Conservation (phyloP, 352 stramenopile genomes). For the Globisporangium splendens region DNA sequence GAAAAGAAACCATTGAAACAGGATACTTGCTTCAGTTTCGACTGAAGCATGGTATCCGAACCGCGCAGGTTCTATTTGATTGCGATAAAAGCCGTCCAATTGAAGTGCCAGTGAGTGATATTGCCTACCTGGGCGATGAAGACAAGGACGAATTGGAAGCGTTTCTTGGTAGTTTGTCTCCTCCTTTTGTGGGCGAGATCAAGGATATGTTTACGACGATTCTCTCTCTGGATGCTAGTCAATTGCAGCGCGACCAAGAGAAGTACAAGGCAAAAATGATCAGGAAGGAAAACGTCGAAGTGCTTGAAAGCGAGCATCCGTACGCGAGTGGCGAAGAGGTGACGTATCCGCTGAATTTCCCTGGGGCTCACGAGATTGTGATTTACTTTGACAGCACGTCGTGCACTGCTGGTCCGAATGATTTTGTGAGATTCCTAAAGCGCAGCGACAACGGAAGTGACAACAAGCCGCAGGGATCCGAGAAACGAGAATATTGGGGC, state of each 20-base stretch:
- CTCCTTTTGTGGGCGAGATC: constrained; percentile 22
- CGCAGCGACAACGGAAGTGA: constrained; percentile 18
- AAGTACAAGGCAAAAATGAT: constrained; percentile 44
- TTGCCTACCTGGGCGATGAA: constrained; percentile 42
- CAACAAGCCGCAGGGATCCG: constrained; percentile 8
- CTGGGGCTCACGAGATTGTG: constrained; percentile 59
- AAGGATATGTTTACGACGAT: constrained; percentile 24
- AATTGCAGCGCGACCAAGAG: background rate
- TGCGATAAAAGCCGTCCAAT: constrained; percentile 48
- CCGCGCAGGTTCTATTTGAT: constrained; percentile 62
- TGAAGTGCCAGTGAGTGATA: constrained; percentile 50
- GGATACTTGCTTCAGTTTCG: constrained; percentile 58
- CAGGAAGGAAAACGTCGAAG: constrained; percentile 68
- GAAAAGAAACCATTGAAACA: constrained; percentile 68
- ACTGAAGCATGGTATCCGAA: constrained; percentile 34
- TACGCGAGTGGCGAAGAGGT: constrained; percentile 60
- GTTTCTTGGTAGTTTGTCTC: constrained; percentile 36
- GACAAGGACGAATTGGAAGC: constrained; percentile 27
- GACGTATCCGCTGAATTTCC: constrained; percentile 64
- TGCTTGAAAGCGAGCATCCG: constrained; percentile 76
- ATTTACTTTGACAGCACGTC: constrained; percentile 82
- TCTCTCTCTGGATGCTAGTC: constrained; percentile 18
- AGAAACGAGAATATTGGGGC: constrained; percentile 46
- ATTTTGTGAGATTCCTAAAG: constrained; percentile 83
- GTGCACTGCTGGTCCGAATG: constrained; percentile 59